Evolutionary conservation across 441 rosid genomes (phyloP).

Genomic region (Arabidopsis hybrid): DNA sequence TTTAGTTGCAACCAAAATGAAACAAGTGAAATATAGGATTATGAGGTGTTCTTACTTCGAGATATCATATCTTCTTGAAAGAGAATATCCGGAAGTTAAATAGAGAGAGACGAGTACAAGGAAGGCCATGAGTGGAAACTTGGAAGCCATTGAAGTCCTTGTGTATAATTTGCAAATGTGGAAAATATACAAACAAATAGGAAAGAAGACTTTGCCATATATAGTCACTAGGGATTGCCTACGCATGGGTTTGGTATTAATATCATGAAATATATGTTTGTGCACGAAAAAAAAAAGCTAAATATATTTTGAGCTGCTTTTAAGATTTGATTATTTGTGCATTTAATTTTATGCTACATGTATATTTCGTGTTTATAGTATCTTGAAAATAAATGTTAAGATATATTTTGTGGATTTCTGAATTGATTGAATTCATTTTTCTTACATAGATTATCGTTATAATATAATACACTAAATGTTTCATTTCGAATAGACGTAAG

Average conservation of each 20-base stretch:
- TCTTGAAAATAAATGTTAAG: too few species aligned
- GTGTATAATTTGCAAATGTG: slow-evolving; percentile 3
- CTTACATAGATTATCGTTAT: too few species aligned
- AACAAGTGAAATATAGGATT: background rate
- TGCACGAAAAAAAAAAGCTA: too few species aligned
- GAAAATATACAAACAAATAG: background rate
- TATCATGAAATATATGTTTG: too few species aligned
- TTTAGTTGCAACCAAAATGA: background rate
- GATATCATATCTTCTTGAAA: background rate
- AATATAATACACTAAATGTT: too few species aligned
- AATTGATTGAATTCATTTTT: too few species aligned
- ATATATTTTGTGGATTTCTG: too few species aligned
- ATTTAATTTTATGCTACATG: too few species aligned
- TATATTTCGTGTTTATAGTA: too few species aligned
- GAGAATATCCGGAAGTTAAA: background rate
- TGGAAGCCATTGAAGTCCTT: slow-evolving; percentile 13
- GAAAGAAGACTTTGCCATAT: slow-evolving; percentile 15
- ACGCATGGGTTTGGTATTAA: background rate
- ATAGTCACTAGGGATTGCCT: background rate
- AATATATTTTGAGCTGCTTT: too few species aligned
- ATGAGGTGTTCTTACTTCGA: slow-evolving; percentile 8
- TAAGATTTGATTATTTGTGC: too few species aligned
- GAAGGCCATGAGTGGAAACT: slow-evolving; percentile 7
- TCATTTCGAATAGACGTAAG: too few species aligned
- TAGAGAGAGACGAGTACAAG: slow-evolving; percentile 8